Evolutionary conservation across 768 basidiomycete species (phyloP).

Genomic region (Dictyophora rubrovolvata): DNA sequence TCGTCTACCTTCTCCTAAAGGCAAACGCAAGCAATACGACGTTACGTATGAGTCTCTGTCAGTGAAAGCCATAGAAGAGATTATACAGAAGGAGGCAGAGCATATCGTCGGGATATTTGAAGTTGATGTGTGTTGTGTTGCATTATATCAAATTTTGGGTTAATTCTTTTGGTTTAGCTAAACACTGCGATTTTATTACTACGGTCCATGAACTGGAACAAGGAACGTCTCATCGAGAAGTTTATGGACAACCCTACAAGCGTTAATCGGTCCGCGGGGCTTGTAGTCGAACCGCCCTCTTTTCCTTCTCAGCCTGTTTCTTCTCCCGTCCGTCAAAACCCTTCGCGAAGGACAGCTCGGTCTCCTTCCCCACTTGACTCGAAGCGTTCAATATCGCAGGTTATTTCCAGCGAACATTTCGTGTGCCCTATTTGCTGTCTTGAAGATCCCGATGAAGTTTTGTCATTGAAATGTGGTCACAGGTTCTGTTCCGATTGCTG

Average conservation of each 20-base stretch:
- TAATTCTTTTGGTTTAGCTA: not conserved
- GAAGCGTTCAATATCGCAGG: not conserved
- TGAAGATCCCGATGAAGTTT: conserved; percentile 50
- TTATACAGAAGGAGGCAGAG: conserved; percentile 72
- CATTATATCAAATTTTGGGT: conserved; percentile 3
- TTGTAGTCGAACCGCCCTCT: conserved; percentile 30
- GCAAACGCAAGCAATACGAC: conserved; percentile 65
- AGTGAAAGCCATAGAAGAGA: conserved; percentile 61
- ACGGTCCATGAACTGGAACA: conserved; percentile 87
- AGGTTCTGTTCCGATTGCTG: conserved; percentile 79
- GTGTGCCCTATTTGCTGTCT: conserved; percentile 93
- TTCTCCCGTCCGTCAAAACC: conserved; percentile 18
- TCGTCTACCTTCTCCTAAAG: conserved; percentile 38
- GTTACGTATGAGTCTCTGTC: conserved; percentile 74
- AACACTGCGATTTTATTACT: conserved; percentile 42
- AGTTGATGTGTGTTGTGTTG: conserved; percentile 61
- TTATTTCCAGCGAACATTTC: conserved; percentile 35
- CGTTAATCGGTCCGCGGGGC: conserved; percentile 68
- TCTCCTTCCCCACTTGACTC: conserved; percentile 16
- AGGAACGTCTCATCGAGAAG: conserved; percentile 89
- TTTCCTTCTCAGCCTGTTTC: conserved; percentile 24
- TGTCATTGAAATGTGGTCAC: conserved; percentile 75
- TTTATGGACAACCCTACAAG: conserved; percentile 87
- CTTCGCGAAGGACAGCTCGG: conserved; percentile 16
- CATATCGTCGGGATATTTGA: conserved; percentile 82